Evolutionary conservation across 257 asterid genomes (phyloP).

Genomic region (Thymus quinquecostatus): DNA sequence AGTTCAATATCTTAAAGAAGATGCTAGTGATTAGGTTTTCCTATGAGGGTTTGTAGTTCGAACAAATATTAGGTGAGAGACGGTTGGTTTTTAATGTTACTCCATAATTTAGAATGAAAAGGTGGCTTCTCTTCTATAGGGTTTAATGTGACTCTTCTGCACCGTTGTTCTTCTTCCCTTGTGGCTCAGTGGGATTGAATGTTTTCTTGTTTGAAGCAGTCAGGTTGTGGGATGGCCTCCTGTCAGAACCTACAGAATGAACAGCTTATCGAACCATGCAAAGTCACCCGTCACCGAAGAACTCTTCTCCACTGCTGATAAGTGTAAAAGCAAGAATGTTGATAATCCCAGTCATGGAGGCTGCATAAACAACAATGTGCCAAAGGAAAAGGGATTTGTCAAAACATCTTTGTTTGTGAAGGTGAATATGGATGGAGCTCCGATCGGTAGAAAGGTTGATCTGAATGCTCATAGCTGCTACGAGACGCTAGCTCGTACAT

Average conservation of each 20-base stretch:
- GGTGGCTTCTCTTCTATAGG: background rate
- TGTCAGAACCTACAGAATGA: constrained; percentile 42
- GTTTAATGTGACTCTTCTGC: background rate
- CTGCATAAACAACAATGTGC: constrained; percentile 23
- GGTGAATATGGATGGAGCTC: constrained; percentile 88
- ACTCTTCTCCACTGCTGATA: constrained; percentile 38
- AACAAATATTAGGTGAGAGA: background rate
- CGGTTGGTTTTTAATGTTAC: constrained; percentile 3
- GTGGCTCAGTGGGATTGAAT: constrained; percentile 7
- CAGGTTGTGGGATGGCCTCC: constrained; percentile 69
- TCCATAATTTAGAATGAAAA: background rate
- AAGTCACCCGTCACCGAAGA: constrained; percentile 46
- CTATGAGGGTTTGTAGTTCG: background rate
- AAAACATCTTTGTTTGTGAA: constrained; percentile 71
- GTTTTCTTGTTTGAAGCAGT: constrained; percentile 33
- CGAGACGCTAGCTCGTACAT: constrained; percentile 57
- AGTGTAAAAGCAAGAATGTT: constrained; percentile 38
- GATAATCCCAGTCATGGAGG: constrained; percentile 21
- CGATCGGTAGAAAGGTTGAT: constrained; percentile 88
- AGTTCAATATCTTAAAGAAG: background rate
- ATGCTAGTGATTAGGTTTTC: constrained; percentile 8
- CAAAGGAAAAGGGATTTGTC: constrained; percentile 39
- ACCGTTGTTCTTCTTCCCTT: background rate
- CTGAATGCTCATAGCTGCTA: constrained; percentile 75
- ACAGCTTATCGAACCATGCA: constrained; percentile 43